Conservation (phyloP, 2,329 filamentous ascomycete genomes). For the Lecanicillium sp. region DNA sequence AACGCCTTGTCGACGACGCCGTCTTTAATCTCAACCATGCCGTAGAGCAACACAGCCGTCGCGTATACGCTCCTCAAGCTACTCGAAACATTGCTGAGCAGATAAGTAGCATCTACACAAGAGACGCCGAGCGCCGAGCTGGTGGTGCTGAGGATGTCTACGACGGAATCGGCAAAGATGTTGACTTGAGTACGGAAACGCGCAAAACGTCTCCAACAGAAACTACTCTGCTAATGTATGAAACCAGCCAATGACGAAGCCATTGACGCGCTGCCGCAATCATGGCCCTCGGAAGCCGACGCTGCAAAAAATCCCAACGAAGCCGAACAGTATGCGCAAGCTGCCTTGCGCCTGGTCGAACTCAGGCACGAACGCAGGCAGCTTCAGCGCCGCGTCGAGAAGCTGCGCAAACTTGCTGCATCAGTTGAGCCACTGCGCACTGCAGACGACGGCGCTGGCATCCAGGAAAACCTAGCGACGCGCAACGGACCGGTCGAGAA, state of each 20-base stretch:
- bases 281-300: slow-evolving; percentile 36
- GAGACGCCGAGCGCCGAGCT: slow-evolving; percentile 31
- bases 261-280: slow-evolving; percentile 36
- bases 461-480: slow-evolving; percentile 61
- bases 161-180: slow-evolving; percentile 26
- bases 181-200: slow-evolving; percentile 34
- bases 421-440: slow-evolving; percentile 36
- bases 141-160: slow-evolving; percentile 26
- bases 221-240: too few relatives aligned
- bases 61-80: slow-evolving; percentile 61
- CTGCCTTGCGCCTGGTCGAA: slow-evolving; percentile 38
- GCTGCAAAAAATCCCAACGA: slow-evolving; percentile 31
- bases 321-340: slow-evolving; percentile 41
- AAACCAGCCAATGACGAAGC: slow-evolving; percentile 33
- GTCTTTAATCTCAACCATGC: slow-evolving; percentile 51
- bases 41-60: slow-evolving; percentile 55
- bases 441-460: slow-evolving; percentile 21
- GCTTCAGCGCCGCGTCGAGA: slow-evolving; percentile 32
- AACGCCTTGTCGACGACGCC: slow-evolving; percentile 46
- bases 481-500: slow-evolving; percentile 55
- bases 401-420: slow-evolving; percentile 38
- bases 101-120: slow-evolving; percentile 57
- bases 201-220: too few relatives aligned
- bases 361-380: slow-evolving; percentile 33
- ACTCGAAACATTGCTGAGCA: slow-evolving; percentile 65